A percentile compares a stretch with the other conserved stretches of the same genome.
These are phyloP conservation scores for Camelina hispida DNA, from an alignment of 345 rosid species.

Conservation along the genomic window DNA sequence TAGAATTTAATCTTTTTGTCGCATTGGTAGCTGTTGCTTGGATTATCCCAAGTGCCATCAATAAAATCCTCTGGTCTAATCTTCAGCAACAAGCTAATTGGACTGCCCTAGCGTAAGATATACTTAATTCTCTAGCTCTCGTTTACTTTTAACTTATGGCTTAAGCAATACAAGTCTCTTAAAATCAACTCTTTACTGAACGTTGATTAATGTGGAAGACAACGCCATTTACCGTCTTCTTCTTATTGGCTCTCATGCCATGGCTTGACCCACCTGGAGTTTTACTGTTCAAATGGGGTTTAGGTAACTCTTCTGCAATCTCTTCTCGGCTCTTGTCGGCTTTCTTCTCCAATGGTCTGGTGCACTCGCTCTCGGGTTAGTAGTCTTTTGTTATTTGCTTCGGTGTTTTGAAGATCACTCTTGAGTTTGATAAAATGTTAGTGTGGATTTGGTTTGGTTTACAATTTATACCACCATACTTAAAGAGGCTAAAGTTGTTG, in stretches of 20 bases:
- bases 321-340: constrained; percentile 82
- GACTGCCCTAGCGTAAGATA: constrained; percentile 92
- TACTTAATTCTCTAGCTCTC: constrained; percentile 41
- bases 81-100: constrained; percentile 90
- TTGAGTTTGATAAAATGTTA: background rate
- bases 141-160: constrained; percentile 11
- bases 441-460: too few relatives aligned
- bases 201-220: constrained; percentile 98
- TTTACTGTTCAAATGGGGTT: constrained; percentile 75
- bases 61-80: constrained; percentile 93
- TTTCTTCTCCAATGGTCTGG: constrained; percentile 98
- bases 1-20: constrained; percentile 83
- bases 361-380: constrained; percentile 93
- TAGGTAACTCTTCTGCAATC: constrained; percentile 65
- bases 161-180: constrained; percentile 16
- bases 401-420: background rate
- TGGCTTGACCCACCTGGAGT: constrained; percentile 97
- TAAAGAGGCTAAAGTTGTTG: too few relatives aligned
- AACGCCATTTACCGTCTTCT: constrained; percentile 80
- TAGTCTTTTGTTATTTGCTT: background rate
- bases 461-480: too few relatives aligned
- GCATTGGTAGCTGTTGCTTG: constrained; percentile 81
- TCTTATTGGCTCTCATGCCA: constrained; percentile 84
- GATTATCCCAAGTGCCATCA: constrained; percentile 93
- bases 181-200: background rate